These are phyloP conservation scores for Neckera pumila DNA, from an alignment of 225 moss, liverwort and hornwort species.

Conservation along the genomic window DNA sequence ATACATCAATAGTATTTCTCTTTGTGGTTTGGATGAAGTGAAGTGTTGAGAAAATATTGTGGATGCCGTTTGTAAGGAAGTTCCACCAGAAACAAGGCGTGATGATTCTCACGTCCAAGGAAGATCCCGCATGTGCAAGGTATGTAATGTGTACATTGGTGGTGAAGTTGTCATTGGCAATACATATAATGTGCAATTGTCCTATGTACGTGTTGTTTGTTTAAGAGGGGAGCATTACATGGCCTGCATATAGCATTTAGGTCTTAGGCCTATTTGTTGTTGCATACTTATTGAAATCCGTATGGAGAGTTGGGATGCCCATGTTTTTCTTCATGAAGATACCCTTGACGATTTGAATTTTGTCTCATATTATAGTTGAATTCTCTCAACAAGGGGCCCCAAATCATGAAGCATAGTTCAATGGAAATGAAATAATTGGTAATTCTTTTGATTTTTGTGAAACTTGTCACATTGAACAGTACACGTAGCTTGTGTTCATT, in stretches of 20 bases:
- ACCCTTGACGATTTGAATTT: accelerated
- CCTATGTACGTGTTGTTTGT: too few species aligned
- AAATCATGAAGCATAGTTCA: too few species aligned
- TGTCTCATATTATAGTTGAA: neutral
- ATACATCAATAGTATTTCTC: neutral
- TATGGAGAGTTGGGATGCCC: neutral
- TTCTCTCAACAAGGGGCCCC: too few species aligned
- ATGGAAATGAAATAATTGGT: neutral
- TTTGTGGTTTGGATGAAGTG: neutral
- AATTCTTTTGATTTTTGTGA: neutral
- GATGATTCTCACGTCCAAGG: neutral
- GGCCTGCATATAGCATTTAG: neutral
- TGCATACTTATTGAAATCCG: accelerated
- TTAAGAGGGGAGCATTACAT: too few species aligned
- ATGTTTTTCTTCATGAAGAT: neutral
- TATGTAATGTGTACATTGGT: neutral
- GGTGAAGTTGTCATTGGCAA: too few species aligned
- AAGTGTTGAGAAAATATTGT: neutral
- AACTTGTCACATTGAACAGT: neutral
- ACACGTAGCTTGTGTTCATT: accelerated
- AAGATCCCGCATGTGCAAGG: neutral
- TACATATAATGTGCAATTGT: too few species aligned
- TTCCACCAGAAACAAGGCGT: neutral
- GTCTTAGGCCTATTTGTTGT: neutral
- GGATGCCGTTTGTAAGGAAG: neutral